Evolutionary conservation across 306 rosid genomes (phyloP).

Genomic region (Begonia masoniana): DNA sequence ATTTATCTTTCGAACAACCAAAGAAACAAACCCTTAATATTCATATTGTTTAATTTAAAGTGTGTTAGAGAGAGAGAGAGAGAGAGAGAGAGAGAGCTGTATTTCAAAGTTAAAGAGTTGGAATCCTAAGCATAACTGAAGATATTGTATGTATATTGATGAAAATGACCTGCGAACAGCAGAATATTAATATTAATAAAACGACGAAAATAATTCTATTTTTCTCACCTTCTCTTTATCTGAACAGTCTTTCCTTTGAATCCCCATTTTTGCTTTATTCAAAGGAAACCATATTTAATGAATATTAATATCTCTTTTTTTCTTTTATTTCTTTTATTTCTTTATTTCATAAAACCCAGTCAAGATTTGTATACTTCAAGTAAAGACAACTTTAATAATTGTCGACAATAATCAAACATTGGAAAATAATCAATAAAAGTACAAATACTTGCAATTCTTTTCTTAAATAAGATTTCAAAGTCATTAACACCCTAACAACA

Average conservation of each 20-base stretch:
- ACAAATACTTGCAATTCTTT: too few relatives aligned
- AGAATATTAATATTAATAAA: not conserved
- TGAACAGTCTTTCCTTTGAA: not conserved
- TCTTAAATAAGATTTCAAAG: too few relatives aligned
- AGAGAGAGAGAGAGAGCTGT: not conserved
- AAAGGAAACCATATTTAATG: not conserved
- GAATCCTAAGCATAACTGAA: not conserved
- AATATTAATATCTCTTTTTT: not conserved
- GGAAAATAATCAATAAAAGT: too few relatives aligned
- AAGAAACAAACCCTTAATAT: not conserved
- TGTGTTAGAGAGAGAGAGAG: not conserved
- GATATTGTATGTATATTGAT: not conserved
- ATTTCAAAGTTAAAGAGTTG: not conserved
- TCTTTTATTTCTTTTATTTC: not conserved
- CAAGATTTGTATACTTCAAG: not conserved
- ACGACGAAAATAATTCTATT: not conserved
- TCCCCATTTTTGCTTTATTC: too few relatives aligned
- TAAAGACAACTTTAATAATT: too few relatives aligned
- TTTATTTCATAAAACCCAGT: not conserved
- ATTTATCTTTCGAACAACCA: not conserved
- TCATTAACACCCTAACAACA: too few relatives aligned
- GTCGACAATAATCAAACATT: too few relatives aligned
- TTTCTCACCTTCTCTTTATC: not conserved
- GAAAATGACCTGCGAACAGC: conserved; percentile 1
- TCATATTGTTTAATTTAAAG: too few relatives aligned